Evolutionary conservation across 2,329 filamentous ascomycete genomes (phyloP).

Genomic region (Pezicula radicicola): DNA sequence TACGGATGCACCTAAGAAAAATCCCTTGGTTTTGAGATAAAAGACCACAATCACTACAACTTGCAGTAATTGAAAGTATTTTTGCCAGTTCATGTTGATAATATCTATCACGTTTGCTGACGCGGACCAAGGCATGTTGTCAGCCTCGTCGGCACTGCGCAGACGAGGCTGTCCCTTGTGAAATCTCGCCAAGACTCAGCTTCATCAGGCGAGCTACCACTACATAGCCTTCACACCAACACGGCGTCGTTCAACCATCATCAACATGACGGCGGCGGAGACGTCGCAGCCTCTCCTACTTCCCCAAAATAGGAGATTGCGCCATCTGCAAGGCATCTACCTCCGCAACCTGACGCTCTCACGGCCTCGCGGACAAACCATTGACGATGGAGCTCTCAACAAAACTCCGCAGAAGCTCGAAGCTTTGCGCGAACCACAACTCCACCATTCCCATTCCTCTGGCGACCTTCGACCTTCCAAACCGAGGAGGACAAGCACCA

Average conservation of each 20-base stretch:
- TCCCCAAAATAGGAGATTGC: constrained; percentile 79
- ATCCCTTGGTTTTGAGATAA: too few relatives aligned
- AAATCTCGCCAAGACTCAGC: too few relatives aligned
- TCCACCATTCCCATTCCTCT: constrained; percentile 55
- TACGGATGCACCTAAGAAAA: too few relatives aligned
- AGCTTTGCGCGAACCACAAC: constrained; percentile 41
- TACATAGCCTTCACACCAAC: too few relatives aligned
- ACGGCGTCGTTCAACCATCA: constrained; percentile 3
- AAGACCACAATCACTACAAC: too few relatives aligned
- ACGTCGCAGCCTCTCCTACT: constrained; percentile 46
- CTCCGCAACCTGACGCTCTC: constrained; percentile 79
- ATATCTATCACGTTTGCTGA: too few relatives aligned
- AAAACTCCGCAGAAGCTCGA: constrained; percentile 61
- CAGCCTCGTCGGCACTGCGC: too few relatives aligned
- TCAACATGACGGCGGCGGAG: constrained; percentile 25
- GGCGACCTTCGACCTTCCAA: constrained; percentile 43
- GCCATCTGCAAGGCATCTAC: constrained; percentile 83
- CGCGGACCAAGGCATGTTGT: too few relatives aligned
- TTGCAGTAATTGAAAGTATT: too few relatives aligned
- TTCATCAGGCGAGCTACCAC: too few relatives aligned
- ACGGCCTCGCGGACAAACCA: constrained; percentile 54
- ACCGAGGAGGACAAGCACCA: constrained; percentile 55
- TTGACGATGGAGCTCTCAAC: constrained; percentile 74
- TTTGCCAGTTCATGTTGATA: too few relatives aligned
- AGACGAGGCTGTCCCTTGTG: too few relatives aligned